Conservation (phyloP, 495 filamentous ascomycete species). For the Polyplosphaeria fusca region DNA sequence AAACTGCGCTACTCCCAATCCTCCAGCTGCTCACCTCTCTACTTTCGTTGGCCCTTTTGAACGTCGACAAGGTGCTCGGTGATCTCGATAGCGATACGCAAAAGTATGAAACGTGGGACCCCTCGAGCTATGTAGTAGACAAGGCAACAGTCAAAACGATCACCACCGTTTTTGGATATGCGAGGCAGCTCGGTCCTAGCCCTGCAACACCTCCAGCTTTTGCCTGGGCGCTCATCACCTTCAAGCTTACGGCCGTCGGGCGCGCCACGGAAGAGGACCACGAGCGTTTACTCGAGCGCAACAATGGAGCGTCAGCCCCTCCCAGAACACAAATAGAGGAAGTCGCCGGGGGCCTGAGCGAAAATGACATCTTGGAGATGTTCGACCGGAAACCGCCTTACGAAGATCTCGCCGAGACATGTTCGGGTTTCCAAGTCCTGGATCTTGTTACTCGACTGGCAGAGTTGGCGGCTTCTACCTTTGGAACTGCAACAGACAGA, state of each 20-base stretch:
- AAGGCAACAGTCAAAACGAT: slow-evolving; percentile 55
- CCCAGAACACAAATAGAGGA: slow-evolving; percentile 7
- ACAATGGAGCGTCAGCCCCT: background rate
- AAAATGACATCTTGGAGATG: slow-evolving; percentile 6
- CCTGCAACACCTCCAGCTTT: slow-evolving; percentile 66
- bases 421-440: slow-evolving; percentile 11
- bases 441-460: slow-evolving; percentile 12
- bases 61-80: slow-evolving; percentile 51
- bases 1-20: slow-evolving; percentile 57
- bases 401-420: slow-evolving; percentile 21
- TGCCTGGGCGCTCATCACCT: slow-evolving; percentile 70
- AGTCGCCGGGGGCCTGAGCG: slow-evolving; percentile 6
- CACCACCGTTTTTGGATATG: slow-evolving; percentile 57
- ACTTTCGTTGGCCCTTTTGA: slow-evolving; percentile 70
- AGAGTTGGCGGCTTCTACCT: slow-evolving; percentile 10
- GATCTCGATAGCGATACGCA: slow-evolving; percentile 28
- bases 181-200: slow-evolving; percentile 45
- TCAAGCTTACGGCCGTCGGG: slow-evolving; percentile 34
- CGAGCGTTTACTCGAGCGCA: slow-evolving; percentile 4
- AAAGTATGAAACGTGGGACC: slow-evolving; percentile 4
- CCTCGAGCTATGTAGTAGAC: slow-evolving; percentile 14
- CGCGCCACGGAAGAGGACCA: background rate
- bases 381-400: slow-evolving; percentile 10
- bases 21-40: slow-evolving; percentile 67
- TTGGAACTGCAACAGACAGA: slow-evolving; percentile 16